Percentiles rank a stretch among this genome's conserved stretches.
Conservation (phyloP, 495 filamentous ascomycete genomes). For the Penicillium diatomitis region DNA sequence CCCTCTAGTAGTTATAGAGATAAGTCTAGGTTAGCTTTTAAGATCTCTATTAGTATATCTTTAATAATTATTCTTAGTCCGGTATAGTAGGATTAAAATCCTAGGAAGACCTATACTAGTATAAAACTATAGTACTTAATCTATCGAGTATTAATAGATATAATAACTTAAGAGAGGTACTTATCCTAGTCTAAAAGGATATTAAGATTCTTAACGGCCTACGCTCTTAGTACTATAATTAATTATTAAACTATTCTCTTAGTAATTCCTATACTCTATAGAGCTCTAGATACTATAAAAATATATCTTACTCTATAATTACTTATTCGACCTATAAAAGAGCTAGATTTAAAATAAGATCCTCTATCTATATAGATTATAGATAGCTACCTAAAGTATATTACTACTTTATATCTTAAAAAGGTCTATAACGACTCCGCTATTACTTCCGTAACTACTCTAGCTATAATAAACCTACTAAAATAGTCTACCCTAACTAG, state of each 20-base stretch:
- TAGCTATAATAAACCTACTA: not conserved
- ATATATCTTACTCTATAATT: not conserved
- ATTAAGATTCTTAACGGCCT: not conserved
- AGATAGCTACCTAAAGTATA: not conserved
- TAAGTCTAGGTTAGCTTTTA: not conserved
- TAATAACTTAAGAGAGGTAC: not conserved
- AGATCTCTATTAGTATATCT: not conserved
- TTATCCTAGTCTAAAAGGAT: not conserved
- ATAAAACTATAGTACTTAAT: not conserved
- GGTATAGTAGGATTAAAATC: not conserved
- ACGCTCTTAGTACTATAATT: not conserved
- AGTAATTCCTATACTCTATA: not conserved
- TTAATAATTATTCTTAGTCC: not conserved
- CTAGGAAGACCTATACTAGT: not conserved
- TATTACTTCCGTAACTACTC: not conserved
- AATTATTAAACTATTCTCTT: not conserved
- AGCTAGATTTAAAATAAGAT: not conserved
- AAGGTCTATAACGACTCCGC: not conserved
- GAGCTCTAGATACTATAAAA: not conserved
- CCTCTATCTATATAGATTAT: not conserved
- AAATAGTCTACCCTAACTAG: not conserved
- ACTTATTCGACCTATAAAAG: not conserved
- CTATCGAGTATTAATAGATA: not conserved
- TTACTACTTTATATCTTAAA: not conserved
- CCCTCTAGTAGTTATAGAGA: not conserved